phyloP scores from a whole-genome alignment of 306 rosid genomes.

The Cicer chorassanicum region DNA sequence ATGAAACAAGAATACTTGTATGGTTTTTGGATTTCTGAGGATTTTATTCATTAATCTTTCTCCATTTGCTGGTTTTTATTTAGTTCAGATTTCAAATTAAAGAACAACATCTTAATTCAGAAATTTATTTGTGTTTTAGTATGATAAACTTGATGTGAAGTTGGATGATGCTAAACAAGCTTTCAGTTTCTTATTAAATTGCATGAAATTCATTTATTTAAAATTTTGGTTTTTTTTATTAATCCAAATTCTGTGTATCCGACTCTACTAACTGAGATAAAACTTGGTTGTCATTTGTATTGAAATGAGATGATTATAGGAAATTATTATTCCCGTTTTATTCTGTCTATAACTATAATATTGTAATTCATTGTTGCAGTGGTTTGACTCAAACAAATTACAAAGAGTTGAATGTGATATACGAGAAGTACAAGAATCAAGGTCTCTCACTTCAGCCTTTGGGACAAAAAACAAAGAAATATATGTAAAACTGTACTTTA shows the following conservation, averaged over 20 bases:
- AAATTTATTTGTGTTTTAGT: not conserved
- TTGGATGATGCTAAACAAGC: not conserved
- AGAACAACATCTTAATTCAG: not conserved
- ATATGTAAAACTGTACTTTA: slow-evolving; percentile 10
- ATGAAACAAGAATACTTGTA: not conserved
- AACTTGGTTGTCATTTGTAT: slow-evolving; percentile 23
- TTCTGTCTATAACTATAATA: slow-evolving; percentile 9
- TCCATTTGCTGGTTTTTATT: not conserved
- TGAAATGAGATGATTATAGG: slow-evolving; percentile 10
- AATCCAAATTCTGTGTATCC: not conserved
- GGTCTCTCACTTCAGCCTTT: slow-evolving; percentile 52
- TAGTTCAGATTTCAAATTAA: not conserved
- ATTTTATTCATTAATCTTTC: not conserved
- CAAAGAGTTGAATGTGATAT: slow-evolving; percentile 71
- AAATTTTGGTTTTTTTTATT: too few relatives aligned
- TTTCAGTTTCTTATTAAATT: not conserved
- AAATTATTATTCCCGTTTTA: not conserved
- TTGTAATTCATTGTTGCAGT: slow-evolving; percentile 55
- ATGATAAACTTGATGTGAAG: not conserved
- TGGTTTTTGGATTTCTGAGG: not conserved
- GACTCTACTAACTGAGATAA: not conserved
- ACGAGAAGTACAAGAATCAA: slow-evolving; percentile 78
- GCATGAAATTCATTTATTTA: too few relatives aligned
- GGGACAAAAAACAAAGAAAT: slow-evolving; percentile 5
- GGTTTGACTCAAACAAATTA: slow-evolving; percentile 88